Conservation (phyloP, 2,329 filamentous ascomycete genomes). For the Emergomyces pasteurianus region DNA sequence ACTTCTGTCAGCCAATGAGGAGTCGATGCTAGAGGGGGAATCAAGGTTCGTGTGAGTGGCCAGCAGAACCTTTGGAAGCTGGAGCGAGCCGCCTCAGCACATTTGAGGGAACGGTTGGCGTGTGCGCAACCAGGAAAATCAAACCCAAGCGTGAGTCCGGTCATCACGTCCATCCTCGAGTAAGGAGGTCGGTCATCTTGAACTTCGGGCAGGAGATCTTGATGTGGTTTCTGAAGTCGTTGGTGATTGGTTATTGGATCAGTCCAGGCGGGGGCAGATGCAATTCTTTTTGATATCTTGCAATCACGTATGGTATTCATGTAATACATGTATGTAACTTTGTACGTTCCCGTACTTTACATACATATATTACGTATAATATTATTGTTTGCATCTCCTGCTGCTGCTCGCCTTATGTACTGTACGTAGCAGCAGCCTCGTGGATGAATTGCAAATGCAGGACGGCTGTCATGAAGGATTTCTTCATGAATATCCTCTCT, state of each 20-base stretch:
- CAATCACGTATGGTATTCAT: neutral
- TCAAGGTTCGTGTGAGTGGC: neutral
- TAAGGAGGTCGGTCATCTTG: too few relatives aligned
- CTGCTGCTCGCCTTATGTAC: too few relatives aligned
- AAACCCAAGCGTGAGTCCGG: neutral
- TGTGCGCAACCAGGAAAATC: neutral
- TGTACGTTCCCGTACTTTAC: neutral
- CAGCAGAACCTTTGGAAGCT: neutral
- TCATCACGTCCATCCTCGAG: neutral
- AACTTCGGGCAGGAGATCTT: too few relatives aligned
- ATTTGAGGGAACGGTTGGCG: neutral
- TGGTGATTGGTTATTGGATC: neutral
- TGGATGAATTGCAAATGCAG: neutral
- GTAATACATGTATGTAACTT: neutral
- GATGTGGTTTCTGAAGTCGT: neutral
- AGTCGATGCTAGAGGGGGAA: neutral
- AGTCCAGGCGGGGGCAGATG: neutral
- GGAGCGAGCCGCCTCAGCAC: too few relatives aligned
- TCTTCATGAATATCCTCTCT: neutral
- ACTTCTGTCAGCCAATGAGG: neutral
- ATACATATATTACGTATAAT: neutral
- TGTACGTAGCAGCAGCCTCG: too few relatives aligned
- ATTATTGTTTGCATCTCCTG: neutral
- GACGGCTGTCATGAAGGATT: too few relatives aligned
- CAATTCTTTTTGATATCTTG: neutral